A percentile compares a stretch with the other conserved stretches of the same genome.
phyloP scores from a whole-genome alignment of 1,139 yeast species.

The Debaryomycetaceae sp. region DNA sequence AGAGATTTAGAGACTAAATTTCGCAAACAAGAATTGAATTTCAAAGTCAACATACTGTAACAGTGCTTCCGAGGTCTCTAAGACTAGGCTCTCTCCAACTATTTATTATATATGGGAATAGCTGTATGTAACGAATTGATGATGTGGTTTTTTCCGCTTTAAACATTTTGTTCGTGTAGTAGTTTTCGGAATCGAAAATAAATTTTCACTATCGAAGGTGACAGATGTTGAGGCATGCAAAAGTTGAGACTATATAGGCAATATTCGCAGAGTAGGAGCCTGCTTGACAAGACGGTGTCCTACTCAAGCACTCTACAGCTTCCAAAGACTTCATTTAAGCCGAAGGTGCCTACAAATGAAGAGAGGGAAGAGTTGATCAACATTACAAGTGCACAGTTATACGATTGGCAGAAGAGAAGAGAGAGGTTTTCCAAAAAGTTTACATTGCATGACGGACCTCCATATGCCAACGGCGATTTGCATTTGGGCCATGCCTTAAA shows the following conservation, averaged over 20 bases:
- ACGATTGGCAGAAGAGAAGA: conserved; percentile 30
- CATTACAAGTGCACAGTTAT: conserved; percentile 27
- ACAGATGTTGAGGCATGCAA: too few relatives aligned
- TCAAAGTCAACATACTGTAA: conserved; percentile 1
- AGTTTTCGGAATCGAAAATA: background rate
- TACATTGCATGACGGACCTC: conserved; percentile 94
- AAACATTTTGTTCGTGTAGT: background rate
- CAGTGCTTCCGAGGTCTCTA: background rate
- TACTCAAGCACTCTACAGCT: conserved; percentile 37
- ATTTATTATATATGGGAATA: conserved; percentile 9
- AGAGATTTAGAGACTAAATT: background rate
- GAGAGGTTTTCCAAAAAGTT: conserved; percentile 36
- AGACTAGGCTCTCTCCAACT: conserved; percentile 1
- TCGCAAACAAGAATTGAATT: background rate
- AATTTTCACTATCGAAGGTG: background rate
- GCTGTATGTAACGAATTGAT: conserved; percentile 10
- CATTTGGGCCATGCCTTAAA: conserved; percentile 95
- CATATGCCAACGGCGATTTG: conserved; percentile 92
- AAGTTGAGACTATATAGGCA: background rate
- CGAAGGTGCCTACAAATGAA: conserved; percentile 36
- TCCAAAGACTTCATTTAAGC: conserved; percentile 40
- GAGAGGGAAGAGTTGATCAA: conserved; percentile 22
- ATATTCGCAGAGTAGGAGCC: background rate
- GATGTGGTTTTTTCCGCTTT: conserved; percentile 1
- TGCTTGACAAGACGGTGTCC: conserved; percentile 3